Base-by-base conservation (phyloP, 1,284 basidiomycete species). In the Porodaedalea pini region DNA sequence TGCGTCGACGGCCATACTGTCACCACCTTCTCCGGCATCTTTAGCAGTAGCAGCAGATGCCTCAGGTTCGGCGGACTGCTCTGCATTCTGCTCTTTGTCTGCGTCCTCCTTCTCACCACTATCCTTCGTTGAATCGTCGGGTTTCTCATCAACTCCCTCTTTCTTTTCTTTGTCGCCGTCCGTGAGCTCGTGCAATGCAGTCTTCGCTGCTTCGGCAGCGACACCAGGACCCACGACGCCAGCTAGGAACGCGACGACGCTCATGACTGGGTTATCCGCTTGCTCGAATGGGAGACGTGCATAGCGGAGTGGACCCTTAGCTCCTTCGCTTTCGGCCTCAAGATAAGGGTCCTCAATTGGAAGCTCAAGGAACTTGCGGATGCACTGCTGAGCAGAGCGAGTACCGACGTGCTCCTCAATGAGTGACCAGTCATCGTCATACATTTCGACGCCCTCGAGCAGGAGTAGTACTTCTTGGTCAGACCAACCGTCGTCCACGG, bases 251-350 rank as follows among this genome's bases (percentile, higher is more conserved):
- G 96, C 92, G 11, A 99, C 94, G 23, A 99, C 95, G 70, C 91
- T 94, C 94, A 99, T 94, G 32, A 99, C 94, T 0, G 96, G 96
- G 70, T 99, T 99, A 68, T 98, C 97, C 1, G 91, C 86, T 68
- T 94, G 90, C 63, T 94, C 90, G 69, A 98, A 97, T 0, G 96
- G 96, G 58, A 96, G 77, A 6, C 88, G 74, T 1, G 85, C 83
- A 62, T 89, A 94, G 63, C 89, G 78, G 56, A 98, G 73, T 0
- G 90, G 82, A 5, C 94, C 94, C 68, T 92, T 82, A 55, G 79
- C 71, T 11, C 67, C 64, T 45, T 87, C 82, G 11, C 80, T 86
- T 64, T 90, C 88, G 2, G 82, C 80, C 27, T 81, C 79, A 39
- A 91, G 71, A 70, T 95, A 99, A 17, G 87, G 85, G 68, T 99